Evolutionary conservation across 768 basidiomycete species (phyloP).

Genomic region (Mrakia frigida): DNA sequence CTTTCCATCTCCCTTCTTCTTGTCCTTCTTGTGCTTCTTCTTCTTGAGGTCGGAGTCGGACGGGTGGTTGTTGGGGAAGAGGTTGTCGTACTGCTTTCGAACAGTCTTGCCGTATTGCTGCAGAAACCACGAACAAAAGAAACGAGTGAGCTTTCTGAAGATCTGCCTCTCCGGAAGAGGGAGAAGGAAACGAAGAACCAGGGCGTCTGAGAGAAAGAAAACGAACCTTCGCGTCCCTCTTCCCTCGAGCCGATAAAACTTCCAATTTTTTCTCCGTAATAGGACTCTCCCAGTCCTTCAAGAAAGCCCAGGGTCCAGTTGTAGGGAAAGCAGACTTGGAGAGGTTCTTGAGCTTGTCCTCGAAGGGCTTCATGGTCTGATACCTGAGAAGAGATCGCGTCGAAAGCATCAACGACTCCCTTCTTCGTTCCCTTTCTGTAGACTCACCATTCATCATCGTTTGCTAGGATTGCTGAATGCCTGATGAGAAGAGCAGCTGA

Average conservation of each 20-base stretch:
- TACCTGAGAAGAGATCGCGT: neutral
- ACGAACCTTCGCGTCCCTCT: slow-evolving; percentile 43
- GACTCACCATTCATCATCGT: slow-evolving; percentile 45
- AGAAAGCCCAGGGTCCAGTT: slow-evolving; percentile 40
- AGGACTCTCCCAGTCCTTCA: slow-evolving; percentile 42
- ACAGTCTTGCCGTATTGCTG: slow-evolving; percentile 31
- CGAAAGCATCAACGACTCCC: too few species aligned
- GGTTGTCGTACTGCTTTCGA: slow-evolving; percentile 33
- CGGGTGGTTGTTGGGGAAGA: slow-evolving; percentile 35
- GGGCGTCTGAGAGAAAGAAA: too few species aligned
- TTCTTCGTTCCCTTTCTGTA: too few species aligned
- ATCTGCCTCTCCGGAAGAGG: slow-evolving; percentile 37
- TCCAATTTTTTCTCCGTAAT: slow-evolving; percentile 45
- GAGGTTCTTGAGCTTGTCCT: slow-evolving; percentile 40
- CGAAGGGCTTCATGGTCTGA: slow-evolving; percentile 44
- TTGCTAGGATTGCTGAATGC: slow-evolving; percentile 45
- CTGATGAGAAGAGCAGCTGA: slow-evolving; percentile 44
- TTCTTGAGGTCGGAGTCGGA: slow-evolving; percentile 34
- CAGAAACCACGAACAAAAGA: neutral
- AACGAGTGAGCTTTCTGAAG: too few species aligned
- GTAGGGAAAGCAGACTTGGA: slow-evolving; percentile 25
- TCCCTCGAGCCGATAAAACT: slow-evolving; percentile 41
- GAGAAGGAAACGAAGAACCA: neutral
- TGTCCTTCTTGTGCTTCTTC: slow-evolving; percentile 2
- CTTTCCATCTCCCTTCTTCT: slow-evolving; percentile 10